These are phyloP conservation scores for Hirsutella minnesotensis DNA, from an alignment of 2,329 filamentous ascomycete species.

Conservation along the genomic window DNA sequence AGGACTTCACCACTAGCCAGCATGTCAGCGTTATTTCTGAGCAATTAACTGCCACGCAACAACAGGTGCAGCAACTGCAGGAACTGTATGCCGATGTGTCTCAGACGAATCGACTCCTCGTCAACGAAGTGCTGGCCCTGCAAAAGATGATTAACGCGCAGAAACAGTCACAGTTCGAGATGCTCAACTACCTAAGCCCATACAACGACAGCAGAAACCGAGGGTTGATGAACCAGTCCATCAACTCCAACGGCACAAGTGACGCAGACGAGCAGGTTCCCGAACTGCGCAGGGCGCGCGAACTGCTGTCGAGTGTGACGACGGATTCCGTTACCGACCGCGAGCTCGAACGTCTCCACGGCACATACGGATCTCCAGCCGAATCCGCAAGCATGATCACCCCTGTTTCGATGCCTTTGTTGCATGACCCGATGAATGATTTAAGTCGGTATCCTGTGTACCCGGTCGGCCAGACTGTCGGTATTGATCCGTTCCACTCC, in stretches of 20 bases:
- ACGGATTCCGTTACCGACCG: slow-evolving; percentile 40
- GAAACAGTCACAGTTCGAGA: slow-evolving; percentile 44
- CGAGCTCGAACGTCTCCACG: slow-evolving; percentile 43
- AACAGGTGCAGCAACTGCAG: slow-evolving; percentile 80
- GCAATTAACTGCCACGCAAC: slow-evolving; percentile 79
- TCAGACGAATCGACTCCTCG: slow-evolving; percentile 48
- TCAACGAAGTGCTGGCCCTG: slow-evolving; percentile 48
- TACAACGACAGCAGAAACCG: slow-evolving; percentile 30
- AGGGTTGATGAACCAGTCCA: slow-evolving; percentile 19
- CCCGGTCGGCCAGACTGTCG: slow-evolving; percentile 79
- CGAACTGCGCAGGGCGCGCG: slow-evolving; percentile 43
- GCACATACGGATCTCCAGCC: slow-evolving; percentile 40
- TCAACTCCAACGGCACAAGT: slow-evolving; percentile 24
- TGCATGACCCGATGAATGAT: slow-evolving; percentile 44
- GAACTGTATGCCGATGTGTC: slow-evolving; percentile 72
- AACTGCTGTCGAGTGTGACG: slow-evolving; percentile 40
- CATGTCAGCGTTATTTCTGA: slow-evolving; percentile 84
- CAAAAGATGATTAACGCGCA: slow-evolving; percentile 50
- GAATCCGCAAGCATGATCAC: slow-evolving; percentile 35
- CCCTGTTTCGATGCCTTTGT: slow-evolving; percentile 30
- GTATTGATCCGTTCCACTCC: slow-evolving; percentile 88
- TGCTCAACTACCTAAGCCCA: slow-evolving; percentile 43
- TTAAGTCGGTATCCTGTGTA: slow-evolving; percentile 62
- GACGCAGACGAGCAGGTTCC: slow-evolving; percentile 37
- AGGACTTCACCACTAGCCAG: slow-evolving; percentile 70